These are phyloP conservation scores for Helicocarpus griseus DNA, from an alignment of 2,329 filamentous ascomycete genomes.

Conservation along the genomic window DNA sequence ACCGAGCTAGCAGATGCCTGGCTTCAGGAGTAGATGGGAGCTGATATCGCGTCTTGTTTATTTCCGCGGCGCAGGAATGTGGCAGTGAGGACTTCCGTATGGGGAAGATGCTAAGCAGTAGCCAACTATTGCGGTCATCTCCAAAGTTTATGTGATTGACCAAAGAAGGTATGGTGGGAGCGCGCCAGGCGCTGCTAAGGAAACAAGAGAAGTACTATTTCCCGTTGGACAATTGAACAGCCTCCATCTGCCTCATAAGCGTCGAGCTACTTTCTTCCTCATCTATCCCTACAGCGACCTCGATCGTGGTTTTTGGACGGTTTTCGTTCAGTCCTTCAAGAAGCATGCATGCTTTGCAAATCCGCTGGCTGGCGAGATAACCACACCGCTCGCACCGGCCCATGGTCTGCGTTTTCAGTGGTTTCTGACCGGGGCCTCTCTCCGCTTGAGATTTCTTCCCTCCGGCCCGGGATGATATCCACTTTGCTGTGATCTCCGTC, in stretches of 20 bases:
- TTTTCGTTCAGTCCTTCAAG: slow-evolving; percentile 84
- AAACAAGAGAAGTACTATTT: slow-evolving; percentile 3
- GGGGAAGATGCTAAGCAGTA: too few relatives aligned
- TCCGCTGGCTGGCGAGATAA: slow-evolving; percentile 86
- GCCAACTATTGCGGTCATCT: too few relatives aligned
- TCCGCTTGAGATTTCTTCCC: slow-evolving; percentile 12
- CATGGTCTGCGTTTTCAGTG: slow-evolving; percentile 49
- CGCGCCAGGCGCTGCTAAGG: too few relatives aligned
- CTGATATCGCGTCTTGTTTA: too few relatives aligned
- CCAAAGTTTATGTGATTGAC: too few relatives aligned
- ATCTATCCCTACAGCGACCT: slow-evolving; percentile 33
- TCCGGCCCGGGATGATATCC: too few relatives aligned
- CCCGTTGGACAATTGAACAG: slow-evolving; percentile 22
- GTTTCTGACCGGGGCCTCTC: slow-evolving; percentile 38
- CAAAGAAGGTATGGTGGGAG: too few relatives aligned
- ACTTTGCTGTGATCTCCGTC: slow-evolving; percentile 48
- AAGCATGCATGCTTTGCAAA: slow-evolving; percentile 89
- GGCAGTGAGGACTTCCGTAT: too few relatives aligned
- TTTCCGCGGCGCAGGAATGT: too few relatives aligned
- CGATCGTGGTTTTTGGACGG: slow-evolving; percentile 37
- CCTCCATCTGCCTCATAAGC: slow-evolving; percentile 42
- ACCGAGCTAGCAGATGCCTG: too few relatives aligned
- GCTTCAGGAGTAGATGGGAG: too few relatives aligned
- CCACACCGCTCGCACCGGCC: slow-evolving; percentile 81
- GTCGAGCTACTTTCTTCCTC: slow-evolving; percentile 44